These are phyloP conservation scores for Trichoderma sp. DNA, from an alignment of 2,329 filamentous ascomycete species.

Conservation along the genomic window DNA sequence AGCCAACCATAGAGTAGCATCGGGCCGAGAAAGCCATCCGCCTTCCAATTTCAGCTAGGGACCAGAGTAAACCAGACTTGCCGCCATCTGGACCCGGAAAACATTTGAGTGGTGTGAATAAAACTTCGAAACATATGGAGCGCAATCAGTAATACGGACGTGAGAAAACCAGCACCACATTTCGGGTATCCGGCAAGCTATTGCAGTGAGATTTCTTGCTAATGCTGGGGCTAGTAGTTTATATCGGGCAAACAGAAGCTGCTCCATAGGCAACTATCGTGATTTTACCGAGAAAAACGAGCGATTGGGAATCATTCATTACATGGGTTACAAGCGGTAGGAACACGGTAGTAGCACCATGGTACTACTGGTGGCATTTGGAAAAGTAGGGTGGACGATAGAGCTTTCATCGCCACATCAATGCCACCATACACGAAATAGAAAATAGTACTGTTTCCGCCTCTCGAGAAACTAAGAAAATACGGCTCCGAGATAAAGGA, in stretches of 20 bases:
- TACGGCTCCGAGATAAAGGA: not conserved
- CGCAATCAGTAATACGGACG: constrained; percentile 9
- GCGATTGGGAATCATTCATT: not conserved
- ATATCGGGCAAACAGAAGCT: not conserved
- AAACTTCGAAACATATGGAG: constrained; percentile 1
- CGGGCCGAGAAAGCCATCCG: constrained; percentile 22
- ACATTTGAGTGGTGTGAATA: not conserved
- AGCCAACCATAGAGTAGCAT: constrained; percentile 10
- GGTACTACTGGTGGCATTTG: not conserved
- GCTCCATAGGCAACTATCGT: not conserved
- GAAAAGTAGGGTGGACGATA: not conserved
- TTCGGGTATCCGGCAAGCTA: constrained; percentile 15
- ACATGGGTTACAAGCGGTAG: no score
- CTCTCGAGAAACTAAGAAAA: not conserved
- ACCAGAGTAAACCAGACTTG: not conserved
- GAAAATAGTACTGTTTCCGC: not conserved
- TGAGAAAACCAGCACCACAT: not conserved
- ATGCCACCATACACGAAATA: not conserved
- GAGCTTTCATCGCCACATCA: not conserved
- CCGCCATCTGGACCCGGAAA: constrained; percentile 5
- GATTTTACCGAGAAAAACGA: not conserved
- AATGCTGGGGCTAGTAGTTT: not conserved
- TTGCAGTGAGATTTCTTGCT: not conserved
- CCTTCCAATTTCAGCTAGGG: constrained; percentile 20
- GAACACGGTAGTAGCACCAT: not conserved